These are phyloP conservation scores for Cokeromyces recurvatus DNA, from an alignment of 371 early-diverging fungal genomes.

Conservation along the genomic window DNA sequence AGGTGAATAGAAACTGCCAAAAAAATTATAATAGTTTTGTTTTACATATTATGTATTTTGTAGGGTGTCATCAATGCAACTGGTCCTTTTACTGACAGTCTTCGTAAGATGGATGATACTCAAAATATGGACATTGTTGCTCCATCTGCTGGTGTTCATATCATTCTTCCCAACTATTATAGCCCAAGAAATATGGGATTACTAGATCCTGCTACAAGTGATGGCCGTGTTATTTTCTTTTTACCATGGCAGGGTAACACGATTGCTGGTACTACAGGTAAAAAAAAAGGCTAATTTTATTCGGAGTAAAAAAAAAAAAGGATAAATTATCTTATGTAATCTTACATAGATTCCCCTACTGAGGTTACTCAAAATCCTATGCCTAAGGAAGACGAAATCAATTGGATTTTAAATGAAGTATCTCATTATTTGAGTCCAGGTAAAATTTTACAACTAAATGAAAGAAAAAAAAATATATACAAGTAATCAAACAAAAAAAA, in stretches of 20 bases:
- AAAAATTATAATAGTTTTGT: too few relatives aligned
- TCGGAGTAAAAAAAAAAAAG: too few relatives aligned
- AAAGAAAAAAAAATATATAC: neutral
- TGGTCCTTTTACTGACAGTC: constrained; percentile 74
- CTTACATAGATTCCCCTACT: constrained; percentile 73
- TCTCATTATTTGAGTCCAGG: constrained; percentile 80
- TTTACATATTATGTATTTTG: too few relatives aligned
- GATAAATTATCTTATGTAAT: too few relatives aligned
- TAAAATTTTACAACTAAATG: constrained; percentile 14
- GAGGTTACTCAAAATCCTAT: constrained; percentile 76
- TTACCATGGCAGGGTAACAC: constrained; percentile 98
- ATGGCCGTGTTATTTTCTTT: constrained; percentile 98
- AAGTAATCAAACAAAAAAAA: too few relatives aligned
- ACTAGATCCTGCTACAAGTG: constrained; percentile 95
- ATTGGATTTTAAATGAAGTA: constrained; percentile 95
- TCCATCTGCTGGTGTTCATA: constrained; percentile 97
- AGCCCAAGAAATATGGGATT: constrained; percentile 96
- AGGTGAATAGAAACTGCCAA: too few relatives aligned
- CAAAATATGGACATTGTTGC: constrained; percentile 81
- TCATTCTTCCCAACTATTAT: constrained; percentile 94
- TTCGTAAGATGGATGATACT: constrained; percentile 87
- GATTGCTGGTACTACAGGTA: constrained; percentile 96
- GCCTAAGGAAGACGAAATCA: constrained; percentile 92
- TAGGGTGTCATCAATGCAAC: constrained; percentile 85
- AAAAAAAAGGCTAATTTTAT: too few relatives aligned